Evolutionary conservation across 768 basidiomycete species (phyloP).

Genomic region (Serendipita indica): DNA sequence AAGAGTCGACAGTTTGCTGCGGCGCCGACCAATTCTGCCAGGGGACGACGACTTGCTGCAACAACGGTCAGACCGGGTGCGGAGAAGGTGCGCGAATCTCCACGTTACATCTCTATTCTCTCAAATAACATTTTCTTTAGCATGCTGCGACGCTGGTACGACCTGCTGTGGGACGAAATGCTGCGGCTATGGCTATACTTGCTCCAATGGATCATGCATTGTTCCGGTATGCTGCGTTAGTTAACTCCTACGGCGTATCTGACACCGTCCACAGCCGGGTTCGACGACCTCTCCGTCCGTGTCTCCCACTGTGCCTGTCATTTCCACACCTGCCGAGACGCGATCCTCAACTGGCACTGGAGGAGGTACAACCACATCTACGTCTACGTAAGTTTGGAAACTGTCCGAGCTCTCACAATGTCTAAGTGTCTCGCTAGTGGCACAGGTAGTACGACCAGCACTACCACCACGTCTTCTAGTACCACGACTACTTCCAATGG

Average conservation of each 20-base stretch:
- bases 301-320: neutral
- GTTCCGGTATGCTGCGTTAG: neutral
- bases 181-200: neutral
- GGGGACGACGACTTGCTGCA: neutral
- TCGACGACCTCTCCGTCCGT: neutral
- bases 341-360: neutral
- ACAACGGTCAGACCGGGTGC: neutral
- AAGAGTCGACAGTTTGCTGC: neutral
- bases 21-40: neutral
- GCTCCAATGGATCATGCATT: neutral
- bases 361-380: neutral
- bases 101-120: neutral
- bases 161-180: neutral
- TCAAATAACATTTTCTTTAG: neutral
- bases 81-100: neutral
- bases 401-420: neutral
- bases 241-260: neutral
- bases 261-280: neutral
- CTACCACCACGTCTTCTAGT: neutral
- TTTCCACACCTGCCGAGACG: neutral
- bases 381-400: neutral
- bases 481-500: neutral
- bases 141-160: neutral
- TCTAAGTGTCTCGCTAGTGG: neutral
- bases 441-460: neutral